Evolutionary conservation across 257 asterid genomes (phyloP).

Genomic region (Lantana camara): DNA sequence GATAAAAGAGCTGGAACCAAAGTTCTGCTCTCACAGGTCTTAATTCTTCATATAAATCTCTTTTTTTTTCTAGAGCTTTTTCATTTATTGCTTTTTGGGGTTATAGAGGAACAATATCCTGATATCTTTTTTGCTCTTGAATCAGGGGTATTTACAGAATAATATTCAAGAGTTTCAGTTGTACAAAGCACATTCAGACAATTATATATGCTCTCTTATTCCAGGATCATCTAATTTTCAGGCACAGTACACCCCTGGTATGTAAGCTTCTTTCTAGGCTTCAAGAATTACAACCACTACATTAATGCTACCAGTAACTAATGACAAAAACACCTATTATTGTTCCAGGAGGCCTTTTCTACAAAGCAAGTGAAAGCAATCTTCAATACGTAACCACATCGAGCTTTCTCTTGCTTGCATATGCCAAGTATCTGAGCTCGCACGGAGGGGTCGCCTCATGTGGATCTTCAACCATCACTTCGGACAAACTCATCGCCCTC

Average conservation of each 20-base stretch:
- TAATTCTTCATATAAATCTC: background rate
- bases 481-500: conserved; percentile 45
- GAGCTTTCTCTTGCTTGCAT: conserved; percentile 62
- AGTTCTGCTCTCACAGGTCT: conserved; percentile 72
- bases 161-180: conserved; percentile 54
- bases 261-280: background rate
- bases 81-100: too few species aligned
- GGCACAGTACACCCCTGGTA: conserved; percentile 91
- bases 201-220: conserved; percentile 72
- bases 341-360: conserved; percentile 64
- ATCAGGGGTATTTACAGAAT: conserved; percentile 65
- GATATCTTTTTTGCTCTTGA: background rate
- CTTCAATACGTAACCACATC: conserved; percentile 88
- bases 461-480: conserved; percentile 48
- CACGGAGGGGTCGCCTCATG: conserved; percentile 49
- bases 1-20: conserved; percentile 87
- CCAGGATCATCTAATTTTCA: conserved; percentile 83
- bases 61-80: background rate
- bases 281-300: too few species aligned
- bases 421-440: conserved; percentile 60
- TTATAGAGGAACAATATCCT: background rate
- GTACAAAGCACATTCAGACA: conserved; percentile 86
- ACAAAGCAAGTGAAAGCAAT: conserved; percentile 65
- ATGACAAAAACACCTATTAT: background rate
- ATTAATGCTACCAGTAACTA: too few species aligned